These are phyloP conservation scores for Nothophaeocryptopus gaeumannii DNA, from an alignment of 2,329 filamentous ascomycete genomes.

Conservation along the genomic window DNA sequence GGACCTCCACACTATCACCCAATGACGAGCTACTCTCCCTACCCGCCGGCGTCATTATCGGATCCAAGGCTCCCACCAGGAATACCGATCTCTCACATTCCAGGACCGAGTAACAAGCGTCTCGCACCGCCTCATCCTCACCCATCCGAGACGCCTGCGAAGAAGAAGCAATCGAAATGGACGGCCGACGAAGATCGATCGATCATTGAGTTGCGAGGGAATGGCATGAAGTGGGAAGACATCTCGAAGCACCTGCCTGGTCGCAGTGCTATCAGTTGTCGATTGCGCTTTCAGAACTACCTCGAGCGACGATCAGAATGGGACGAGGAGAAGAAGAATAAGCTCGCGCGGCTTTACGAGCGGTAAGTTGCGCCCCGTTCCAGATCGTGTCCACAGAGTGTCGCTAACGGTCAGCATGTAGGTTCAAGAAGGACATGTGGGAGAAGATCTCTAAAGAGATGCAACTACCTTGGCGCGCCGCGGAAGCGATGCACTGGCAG, in stretches of 20 bases:
- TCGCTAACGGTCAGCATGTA: constrained; percentile 41
- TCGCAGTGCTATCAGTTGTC: constrained; percentile 88
- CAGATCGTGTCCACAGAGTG: background rate
- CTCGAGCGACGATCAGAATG: constrained; percentile 88
- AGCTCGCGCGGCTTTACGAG: constrained; percentile 89
- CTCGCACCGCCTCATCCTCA: constrained; percentile 46
- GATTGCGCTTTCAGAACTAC: constrained; percentile 96
- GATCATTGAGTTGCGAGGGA: constrained; percentile 85
- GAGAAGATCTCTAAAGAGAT: constrained; percentile 92
- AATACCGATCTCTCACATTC: constrained; percentile 42
- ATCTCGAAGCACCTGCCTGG: constrained; percentile 89
- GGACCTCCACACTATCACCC: constrained; percentile 26
- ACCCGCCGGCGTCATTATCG: constrained; percentile 27
- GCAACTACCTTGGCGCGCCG: constrained; percentile 89
- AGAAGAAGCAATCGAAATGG: constrained; percentile 98
- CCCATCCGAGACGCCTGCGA: constrained; percentile 65
- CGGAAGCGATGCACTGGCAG: constrained; percentile 98
- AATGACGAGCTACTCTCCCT: constrained; percentile 28
- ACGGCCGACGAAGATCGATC: constrained; percentile 87
- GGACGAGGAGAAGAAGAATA: constrained; percentile 98
- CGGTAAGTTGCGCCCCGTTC: constrained; percentile 60
- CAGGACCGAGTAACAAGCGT: constrained; percentile 39
- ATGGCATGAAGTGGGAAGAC: constrained; percentile 98
- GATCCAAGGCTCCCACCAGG: constrained; percentile 29
- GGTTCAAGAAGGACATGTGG: constrained; percentile 98